These are phyloP conservation scores for Colletotrichum zoysiae DNA, from an alignment of 2,329 filamentous ascomycete species.

Conservation along the genomic window DNA sequence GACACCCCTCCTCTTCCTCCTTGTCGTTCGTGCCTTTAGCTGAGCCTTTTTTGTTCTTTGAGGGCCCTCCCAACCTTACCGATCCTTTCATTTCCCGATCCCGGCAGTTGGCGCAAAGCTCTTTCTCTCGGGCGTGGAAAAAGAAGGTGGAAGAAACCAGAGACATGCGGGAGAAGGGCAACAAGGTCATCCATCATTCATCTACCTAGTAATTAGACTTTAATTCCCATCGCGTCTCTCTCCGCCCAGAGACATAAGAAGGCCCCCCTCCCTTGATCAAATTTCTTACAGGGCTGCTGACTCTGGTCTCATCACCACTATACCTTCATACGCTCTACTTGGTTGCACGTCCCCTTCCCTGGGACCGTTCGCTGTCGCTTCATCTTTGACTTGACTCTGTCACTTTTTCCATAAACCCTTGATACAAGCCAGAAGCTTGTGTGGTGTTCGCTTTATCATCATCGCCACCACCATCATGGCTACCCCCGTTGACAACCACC, in stretches of 20 bases:
- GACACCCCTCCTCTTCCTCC: slow-evolving; percentile 2
- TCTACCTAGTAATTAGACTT: slow-evolving; percentile 5
- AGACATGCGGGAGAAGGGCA: slow-evolving; percentile 8
- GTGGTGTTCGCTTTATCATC: slow-evolving; percentile 9
- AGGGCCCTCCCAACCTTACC: slow-evolving; percentile 9
- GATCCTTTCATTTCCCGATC: slow-evolving; percentile 40
- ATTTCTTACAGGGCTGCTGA: slow-evolving; percentile 21
- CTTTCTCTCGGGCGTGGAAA: slow-evolving; percentile 17
- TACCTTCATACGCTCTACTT: slow-evolving; percentile 8
- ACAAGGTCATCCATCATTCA: slow-evolving; percentile 10
- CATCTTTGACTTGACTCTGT: slow-evolving; percentile 1
- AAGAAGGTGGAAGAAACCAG: slow-evolving; percentile 12
- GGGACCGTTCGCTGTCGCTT: slow-evolving; percentile 19
- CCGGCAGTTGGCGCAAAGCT: slow-evolving; percentile 35
- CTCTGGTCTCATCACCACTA: slow-evolving; percentile 22
- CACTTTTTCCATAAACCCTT: not conserved
- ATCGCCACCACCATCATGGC: slow-evolving; percentile 39
- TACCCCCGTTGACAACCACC: slow-evolving; percentile 36
- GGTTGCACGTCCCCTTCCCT: slow-evolving; percentile 31
- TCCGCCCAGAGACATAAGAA: slow-evolving; percentile 36
- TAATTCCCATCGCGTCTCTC: slow-evolving; percentile 16
- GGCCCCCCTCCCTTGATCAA: slow-evolving; percentile 27
- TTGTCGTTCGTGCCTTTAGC: slow-evolving; percentile 26
- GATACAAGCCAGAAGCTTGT: slow-evolving; percentile 11
- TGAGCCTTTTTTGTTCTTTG: slow-evolving; percentile 34